Evolutionary conservation across 768 basidiomycete genomes (phyloP).

Genomic region (Lactarius trivialis): DNA sequence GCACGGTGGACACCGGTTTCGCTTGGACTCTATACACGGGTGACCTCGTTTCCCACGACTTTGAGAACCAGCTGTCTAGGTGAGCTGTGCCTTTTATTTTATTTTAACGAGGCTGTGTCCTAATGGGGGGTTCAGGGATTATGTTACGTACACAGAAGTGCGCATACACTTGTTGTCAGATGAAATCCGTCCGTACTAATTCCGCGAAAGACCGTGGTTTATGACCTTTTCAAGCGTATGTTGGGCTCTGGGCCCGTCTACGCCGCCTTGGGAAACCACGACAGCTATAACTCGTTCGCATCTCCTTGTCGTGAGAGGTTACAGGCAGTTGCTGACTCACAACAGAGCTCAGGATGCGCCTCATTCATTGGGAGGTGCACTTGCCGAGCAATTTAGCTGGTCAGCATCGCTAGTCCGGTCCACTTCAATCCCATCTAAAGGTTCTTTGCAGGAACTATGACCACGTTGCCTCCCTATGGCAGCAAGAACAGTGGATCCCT

Average conservation of each 20-base stretch:
- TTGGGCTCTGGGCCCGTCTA: conserved; percentile 69
- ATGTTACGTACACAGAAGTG: conserved; percentile 59
- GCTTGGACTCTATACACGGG: conserved; percentile 65
- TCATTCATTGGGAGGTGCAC: conserved; percentile 45
- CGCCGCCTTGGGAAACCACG: conserved; percentile 71
- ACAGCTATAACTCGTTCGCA: conserved; percentile 58
- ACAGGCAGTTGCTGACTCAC: neutral
- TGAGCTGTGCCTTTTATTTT: conserved; percentile 28
- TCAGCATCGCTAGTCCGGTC: conserved; percentile 26
- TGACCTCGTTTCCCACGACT: conserved; percentile 69
- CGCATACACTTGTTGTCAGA: neutral
- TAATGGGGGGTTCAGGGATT: conserved; percentile 37
- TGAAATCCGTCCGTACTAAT: conserved; percentile 2
- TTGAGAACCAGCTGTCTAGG: conserved; percentile 57
- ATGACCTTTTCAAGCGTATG: conserved; percentile 55
- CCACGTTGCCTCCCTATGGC: conserved; percentile 64
- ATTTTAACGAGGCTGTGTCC: neutral
- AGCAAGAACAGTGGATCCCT: conserved; percentile 64
- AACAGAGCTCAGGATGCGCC: conserved; percentile 55
- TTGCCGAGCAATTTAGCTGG: conserved; percentile 64
- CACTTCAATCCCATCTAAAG: neutral
- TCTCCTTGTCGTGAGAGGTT: neutral
- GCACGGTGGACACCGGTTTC: conserved; percentile 54
- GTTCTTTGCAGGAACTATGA: conserved; percentile 58
- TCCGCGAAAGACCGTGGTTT: conserved; percentile 47